phyloP scores from a whole-genome alignment of 805 yeast species.

The Schwanniomyces occidentalis region DNA sequence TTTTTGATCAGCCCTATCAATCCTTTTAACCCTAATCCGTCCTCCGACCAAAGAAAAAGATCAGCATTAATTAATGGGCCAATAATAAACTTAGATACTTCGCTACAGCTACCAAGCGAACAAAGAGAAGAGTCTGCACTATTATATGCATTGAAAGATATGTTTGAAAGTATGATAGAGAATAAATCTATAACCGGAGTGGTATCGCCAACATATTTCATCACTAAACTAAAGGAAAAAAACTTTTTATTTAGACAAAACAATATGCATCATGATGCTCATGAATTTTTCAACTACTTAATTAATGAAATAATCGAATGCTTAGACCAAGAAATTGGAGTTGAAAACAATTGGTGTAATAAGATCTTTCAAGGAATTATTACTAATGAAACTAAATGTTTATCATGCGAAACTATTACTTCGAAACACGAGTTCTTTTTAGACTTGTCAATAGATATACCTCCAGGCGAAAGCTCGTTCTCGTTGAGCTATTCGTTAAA shows the following conservation, averaged over 20 bases:
- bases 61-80: slow-evolving; percentile 82
- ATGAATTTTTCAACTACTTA: slow-evolving; percentile 87
- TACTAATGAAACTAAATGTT: slow-evolving; percentile 85
- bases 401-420: slow-evolving; percentile 82
- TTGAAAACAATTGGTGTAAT: slow-evolving; percentile 52
- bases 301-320: slow-evolving; percentile 68
- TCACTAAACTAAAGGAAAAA: slow-evolving; percentile 74
- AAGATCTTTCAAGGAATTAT: slow-evolving; percentile 80
- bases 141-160: slow-evolving; percentile 71
- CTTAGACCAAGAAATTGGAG: slow-evolving; percentile 41
- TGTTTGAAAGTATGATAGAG: slow-evolving; percentile 82
- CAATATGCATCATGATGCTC: slow-evolving; percentile 96
- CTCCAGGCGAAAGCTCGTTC: slow-evolving; percentile 54
- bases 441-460: slow-evolving; percentile 84
- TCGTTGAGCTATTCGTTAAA: slow-evolving; percentile 76
- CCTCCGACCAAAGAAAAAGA: slow-evolving; percentile 73
- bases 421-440: slow-evolving; percentile 82
- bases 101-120: slow-evolving; percentile 45
- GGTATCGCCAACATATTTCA: slow-evolving; percentile 75
- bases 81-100: slow-evolving; percentile 74
- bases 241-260: slow-evolving; percentile 83
- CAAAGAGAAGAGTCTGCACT: slow-evolving; percentile 30
- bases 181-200: slow-evolving; percentile 71
- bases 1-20: slow-evolving; percentile 33
- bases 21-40: slow-evolving; percentile 40